Percentiles rank a stretch among this genome's conserved stretches.
These are phyloP conservation scores for Diplogelasinospora grovesii DNA, from an alignment of 495 filamentous ascomycete species.

Conservation along the genomic window DNA sequence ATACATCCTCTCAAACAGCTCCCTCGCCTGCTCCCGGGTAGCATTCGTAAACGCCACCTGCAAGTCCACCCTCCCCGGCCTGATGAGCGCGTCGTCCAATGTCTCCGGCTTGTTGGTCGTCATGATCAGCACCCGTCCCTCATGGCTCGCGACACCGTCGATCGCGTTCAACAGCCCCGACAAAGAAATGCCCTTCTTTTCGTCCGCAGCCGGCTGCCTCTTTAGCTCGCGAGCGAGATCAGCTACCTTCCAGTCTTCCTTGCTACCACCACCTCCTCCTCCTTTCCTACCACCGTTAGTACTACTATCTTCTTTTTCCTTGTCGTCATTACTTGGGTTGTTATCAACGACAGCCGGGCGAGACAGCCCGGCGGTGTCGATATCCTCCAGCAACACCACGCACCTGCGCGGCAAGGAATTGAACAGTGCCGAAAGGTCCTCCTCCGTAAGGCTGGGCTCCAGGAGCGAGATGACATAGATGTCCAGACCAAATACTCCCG, in stretches of 20 bases:
- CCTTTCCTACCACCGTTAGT: too few relatives aligned
- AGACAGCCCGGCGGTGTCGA: slow-evolving; percentile 60
- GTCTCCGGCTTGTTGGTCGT: slow-evolving; percentile 74
- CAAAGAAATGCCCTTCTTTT: slow-evolving; percentile 52
- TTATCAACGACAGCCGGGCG: slow-evolving; percentile 33
- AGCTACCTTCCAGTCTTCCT: slow-evolving; percentile 25
- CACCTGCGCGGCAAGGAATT: slow-evolving; percentile 55
- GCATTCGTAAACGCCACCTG: slow-evolving; percentile 65
- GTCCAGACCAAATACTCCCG: slow-evolving; percentile 62
- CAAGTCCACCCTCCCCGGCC: slow-evolving; percentile 70
- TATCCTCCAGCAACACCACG: slow-evolving; percentile 65
- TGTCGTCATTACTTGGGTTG: slow-evolving; percentile 3
- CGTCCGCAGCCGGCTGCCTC: slow-evolving; percentile 19
- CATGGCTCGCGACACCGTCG: slow-evolving; percentile 75
- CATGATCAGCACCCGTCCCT: slow-evolving; percentile 77
- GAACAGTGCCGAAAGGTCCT: slow-evolving; percentile 62
- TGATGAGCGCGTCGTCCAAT: slow-evolving; percentile 67
- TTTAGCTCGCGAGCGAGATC: slow-evolving; percentile 31
- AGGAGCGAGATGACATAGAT: slow-evolving; percentile 60
- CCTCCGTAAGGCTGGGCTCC: slow-evolving; percentile 59
- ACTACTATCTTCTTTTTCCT: slow-evolving; percentile 8
- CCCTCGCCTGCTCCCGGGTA: slow-evolving; percentile 51
- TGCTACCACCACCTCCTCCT: slow-evolving; percentile 9
- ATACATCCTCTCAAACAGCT: slow-evolving; percentile 71
- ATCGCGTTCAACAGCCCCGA: slow-evolving; percentile 79